Evolutionary conservation across 2,329 filamentous ascomycete species (phyloP), one percentile per base, ranked within the genome.

Genomic region (Domatiomyces catenatus): DNA sequence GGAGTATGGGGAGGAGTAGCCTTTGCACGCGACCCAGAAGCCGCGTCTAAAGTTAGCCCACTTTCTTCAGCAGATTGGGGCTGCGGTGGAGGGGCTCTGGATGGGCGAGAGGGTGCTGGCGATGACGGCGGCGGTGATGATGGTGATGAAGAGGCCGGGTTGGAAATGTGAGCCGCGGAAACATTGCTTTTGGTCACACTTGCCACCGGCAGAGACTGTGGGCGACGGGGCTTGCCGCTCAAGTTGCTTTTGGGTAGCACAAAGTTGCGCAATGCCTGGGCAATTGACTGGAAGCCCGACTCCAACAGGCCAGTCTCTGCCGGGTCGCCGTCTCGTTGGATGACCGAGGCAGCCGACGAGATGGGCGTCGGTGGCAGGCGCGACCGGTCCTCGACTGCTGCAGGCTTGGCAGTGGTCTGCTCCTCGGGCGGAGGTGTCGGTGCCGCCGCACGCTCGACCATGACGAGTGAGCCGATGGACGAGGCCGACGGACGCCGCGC

Each of bases 1-100:
- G 87, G 90, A 50, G 90, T 93, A 59, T 90, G 89, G 54, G 88
- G 82, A 60, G 87, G 85, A 61, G 86, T 92, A 74, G 87, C 94
- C 89, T 95, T 94, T 74, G 80, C 66, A 69, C 66, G 67, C 62
- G 70, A 66, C 67, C 66, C 69, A 68, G 69, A 73, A 69, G 73
- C 73, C 69, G 74, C 74, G 75, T 80, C 79, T 76, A 81, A 76
- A 79, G 88, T 95, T 87, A 95, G 89, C 85, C 83, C 69, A 62
- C 60, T 62, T 59, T 68, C 61, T 50, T 71, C 69, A 39, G 32
- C 15, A 39, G 32, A 39, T 39, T 39, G 32, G 32, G 12, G 32
- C 32, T 39, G 32, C 10, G 32, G 32, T 39, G 32, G 32, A 39
- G 32, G 32, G 32, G 32, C 32, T 39, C 32, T 15, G 32, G 32